Conservation (phyloP, 305 asterid genomes). For the Fraxinus latifolia region DNA sequence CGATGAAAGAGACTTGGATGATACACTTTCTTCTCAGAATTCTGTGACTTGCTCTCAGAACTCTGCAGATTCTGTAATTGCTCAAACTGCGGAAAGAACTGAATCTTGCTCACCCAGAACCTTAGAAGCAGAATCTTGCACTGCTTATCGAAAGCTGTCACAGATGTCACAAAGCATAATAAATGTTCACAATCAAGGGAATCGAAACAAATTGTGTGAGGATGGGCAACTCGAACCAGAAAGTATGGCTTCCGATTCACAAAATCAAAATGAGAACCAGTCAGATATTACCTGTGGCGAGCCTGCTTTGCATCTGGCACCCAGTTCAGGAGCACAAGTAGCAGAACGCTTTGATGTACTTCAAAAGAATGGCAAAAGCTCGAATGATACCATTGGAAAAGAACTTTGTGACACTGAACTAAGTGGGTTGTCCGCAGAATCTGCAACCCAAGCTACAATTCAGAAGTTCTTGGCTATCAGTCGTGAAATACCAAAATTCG, state of each 20-base stretch:
- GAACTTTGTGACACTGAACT: conserved; percentile 45
- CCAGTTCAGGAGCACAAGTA: conserved; percentile 36
- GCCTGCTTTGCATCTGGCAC: conserved; percentile 26
- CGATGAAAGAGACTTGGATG: conserved; percentile 56
- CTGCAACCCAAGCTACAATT: conserved; percentile 49
- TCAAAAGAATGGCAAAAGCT: conserved; percentile 30
- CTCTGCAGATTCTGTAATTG: conserved; percentile 48
- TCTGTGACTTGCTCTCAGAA: conserved; percentile 61
- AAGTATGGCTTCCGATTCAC: conserved; percentile 32
- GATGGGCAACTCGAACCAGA: conserved; percentile 30
- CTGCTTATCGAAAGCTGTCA: conserved; percentile 49
- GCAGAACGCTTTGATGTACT: conserved; percentile 25
- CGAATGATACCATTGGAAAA: conserved; percentile 25
- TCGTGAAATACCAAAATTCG: conserved; percentile 29
- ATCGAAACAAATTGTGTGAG: conserved; percentile 27
- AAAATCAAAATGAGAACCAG: conserved; percentile 37
- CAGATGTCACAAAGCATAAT: conserved; percentile 52
- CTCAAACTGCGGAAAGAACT: conserved; percentile 46
- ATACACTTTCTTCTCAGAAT: conserved; percentile 64
- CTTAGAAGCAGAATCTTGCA: conserved; percentile 46
- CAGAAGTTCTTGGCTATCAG: conserved; percentile 30
- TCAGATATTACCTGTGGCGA: conserved; percentile 18
- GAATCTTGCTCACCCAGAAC: conserved; percentile 46
- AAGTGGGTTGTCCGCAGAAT: conserved; percentile 66
- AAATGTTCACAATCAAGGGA: conserved; percentile 37